Base-by-base conservation (phyloP, 345 rosid genomes). In the Turritis glabra region DNA sequence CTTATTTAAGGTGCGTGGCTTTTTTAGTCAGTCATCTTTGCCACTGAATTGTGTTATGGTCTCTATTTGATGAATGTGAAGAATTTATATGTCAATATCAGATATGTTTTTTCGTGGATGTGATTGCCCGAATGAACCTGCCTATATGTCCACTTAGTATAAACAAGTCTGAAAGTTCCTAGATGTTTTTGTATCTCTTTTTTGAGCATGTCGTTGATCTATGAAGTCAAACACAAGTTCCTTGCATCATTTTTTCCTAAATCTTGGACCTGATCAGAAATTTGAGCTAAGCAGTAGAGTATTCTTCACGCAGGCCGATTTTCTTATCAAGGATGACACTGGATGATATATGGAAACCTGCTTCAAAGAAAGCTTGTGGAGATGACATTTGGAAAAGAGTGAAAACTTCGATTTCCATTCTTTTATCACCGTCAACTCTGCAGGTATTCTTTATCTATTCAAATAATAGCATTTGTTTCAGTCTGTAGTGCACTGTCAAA, bases 321-420 rank as follows among this genome's bases (percentile, higher is more conserved):
- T 85, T 82, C 80, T 84, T 94, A 72, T 88, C 98, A 77, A 91
- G 97, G 86, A 89, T 94, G 83, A 88, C 97, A 69, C 86, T 91
- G 44, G 83, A 83, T 80, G 98, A 94, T 80, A 85, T 89, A 78
- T 94, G 98, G 98, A 91, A 80, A 81, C 97, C 98, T 51, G 96
- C 97, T 38, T 75, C 86, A 40, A 40, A 40, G 79, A 84, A 84
- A 82, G 82, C 66, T 65, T 82, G 88, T 52, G 86, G 89, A 75
- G 87, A 86, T 77, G 79, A 89, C 81, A 32, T 83, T 29, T 91
- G 98, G 98, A 86, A 87, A 81, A 85, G 79, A 77, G 68, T 91
- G 30, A 91, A 84, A 84, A 88, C 91, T 52, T 86, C 93, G 26
- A 67, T 91, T 78, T 89, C 98, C 79, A 88, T 94, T 81, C 90